Conservation (phyloP, 164 flowering plant genomes). For the Aristolochia contorta region DNA sequence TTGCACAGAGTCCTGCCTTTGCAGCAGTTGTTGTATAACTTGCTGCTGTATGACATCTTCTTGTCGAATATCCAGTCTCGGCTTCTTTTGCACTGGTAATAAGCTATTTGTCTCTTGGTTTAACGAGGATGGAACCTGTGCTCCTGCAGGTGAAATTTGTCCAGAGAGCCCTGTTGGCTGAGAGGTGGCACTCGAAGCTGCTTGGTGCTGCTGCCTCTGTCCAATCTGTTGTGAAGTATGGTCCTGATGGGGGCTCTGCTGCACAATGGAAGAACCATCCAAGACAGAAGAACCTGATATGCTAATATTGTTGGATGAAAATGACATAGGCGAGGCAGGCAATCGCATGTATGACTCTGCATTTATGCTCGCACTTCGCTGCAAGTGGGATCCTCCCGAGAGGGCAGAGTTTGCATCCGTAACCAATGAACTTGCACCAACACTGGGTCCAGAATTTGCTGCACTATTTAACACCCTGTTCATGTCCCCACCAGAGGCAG, state of each 20-base stretch:
- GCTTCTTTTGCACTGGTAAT: slow-evolving; percentile 71
- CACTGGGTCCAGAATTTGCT: slow-evolving; percentile 84
- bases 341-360: slow-evolving; percentile 67
- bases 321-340: slow-evolving; percentile 93
- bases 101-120: slow-evolving; percentile 50
- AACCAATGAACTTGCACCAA: slow-evolving; percentile 90
- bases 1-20: slow-evolving; percentile 66
- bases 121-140: slow-evolving; percentile 33
- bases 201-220: slow-evolving; percentile 49
- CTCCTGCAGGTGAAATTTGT: slow-evolving; percentile 34
- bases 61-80: slow-evolving; percentile 71
- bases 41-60: slow-evolving; percentile 77
- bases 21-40: slow-evolving; percentile 67
- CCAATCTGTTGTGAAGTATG: slow-evolving; percentile 35
- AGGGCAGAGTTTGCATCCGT: slow-evolving; percentile 92
- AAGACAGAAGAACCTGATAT: slow-evolving; percentile 72
- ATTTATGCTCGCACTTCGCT: slow-evolving; percentile 91
- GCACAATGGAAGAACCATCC: slow-evolving; percentile 64
- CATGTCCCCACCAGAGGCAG: slow-evolving; percentile 70
- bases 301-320: slow-evolving; percentile 69
- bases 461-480: slow-evolving; percentile 55
- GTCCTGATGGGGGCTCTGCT: slow-evolving; percentile 62
- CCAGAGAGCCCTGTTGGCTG: slow-evolving; percentile 44
- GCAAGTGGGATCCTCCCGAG: slow-evolving; percentile 91
- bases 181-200: slow-evolving; percentile 72